Base-by-base conservation (phyloP, 1,284 basidiomycete genomes). In the Tetrapyrgos nigripes region DNA sequence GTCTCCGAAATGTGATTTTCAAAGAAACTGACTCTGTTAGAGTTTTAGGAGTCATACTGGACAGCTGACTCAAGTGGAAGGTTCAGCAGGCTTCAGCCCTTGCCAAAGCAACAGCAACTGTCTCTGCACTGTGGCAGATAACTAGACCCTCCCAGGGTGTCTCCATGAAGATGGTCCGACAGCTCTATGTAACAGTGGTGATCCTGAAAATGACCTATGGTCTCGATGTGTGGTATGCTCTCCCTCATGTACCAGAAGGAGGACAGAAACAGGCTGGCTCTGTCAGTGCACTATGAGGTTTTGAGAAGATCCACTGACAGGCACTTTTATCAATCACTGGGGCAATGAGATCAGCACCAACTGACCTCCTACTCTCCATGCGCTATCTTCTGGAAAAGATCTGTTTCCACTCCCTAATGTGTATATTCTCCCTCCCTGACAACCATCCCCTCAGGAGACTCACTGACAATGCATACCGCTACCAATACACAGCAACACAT, bases 181-280 rank as follows among this genome's bases (percentile, higher is more conserved):
- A 58, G 4, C 61, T 76, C 0, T 74, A 76, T 57, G 46, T 67
- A 0, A 57, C 71, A 2, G 68, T 76, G 0, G 73, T 66, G 0
- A 50, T 79, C n/a, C 75, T 75, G 3, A 70, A 70, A 35, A 72
- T 78, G 66, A 64, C 70, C 0, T 79, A 78, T 48, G 73, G 69
- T 1, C 63, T 71, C 1, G 73, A 77, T 37, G 61, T 73, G 1
- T 80, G 73, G 73, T 73, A 69, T 55, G 69, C 48, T 21, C 73
- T 64, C 48, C 73, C 64, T 5, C 24, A 45, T 17, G 24, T 21
- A 8, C 28, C 45, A 2, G 24, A 23, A 1, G 50, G 46, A 19
- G 14, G 9, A 14, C 44, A 48, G 19, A 11, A 26, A 13, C 31
- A 50, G 4, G 35, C 23, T 13, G 63, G 63, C 0, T 63, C 59